Conservation (phyloP, 1,284 basidiomycete species). For the Ganoderma sinense region DNA sequence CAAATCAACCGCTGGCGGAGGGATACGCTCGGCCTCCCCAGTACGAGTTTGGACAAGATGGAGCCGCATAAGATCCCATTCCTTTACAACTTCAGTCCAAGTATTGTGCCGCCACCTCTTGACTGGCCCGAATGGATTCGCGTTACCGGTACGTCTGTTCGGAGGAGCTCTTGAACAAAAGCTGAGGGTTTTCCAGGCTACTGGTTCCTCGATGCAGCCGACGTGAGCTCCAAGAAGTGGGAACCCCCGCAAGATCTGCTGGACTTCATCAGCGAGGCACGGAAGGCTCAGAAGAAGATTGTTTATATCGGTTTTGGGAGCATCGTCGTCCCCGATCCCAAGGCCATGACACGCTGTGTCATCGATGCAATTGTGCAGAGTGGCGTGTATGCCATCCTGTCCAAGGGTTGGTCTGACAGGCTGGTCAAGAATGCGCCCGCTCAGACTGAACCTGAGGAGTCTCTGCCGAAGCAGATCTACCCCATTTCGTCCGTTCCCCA, state of each 20-base stretch:
- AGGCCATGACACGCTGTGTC: slow-evolving; percentile 89
- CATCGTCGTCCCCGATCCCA: slow-evolving; percentile 95
- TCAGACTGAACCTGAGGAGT: slow-evolving; percentile 66
- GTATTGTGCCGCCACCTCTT: slow-evolving; percentile 87
- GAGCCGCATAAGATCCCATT: slow-evolving; percentile 97
- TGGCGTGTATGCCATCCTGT: slow-evolving; percentile 90
- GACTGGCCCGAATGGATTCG: slow-evolving; percentile 99
- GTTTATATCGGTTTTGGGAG: slow-evolving; percentile 99
- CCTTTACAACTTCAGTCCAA: slow-evolving; percentile 96
- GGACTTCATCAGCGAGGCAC: slow-evolving; percentile 84
- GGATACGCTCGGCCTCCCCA: slow-evolving; percentile 76
- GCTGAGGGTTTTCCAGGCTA: slow-evolving; percentile 64
- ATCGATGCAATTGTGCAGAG: slow-evolving; percentile 87
- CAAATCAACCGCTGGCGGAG: slow-evolving; percentile 96
- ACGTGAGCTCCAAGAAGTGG: slow-evolving; percentile 90
- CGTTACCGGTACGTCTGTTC: slow-evolving; percentile 72
- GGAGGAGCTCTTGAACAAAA: too few relatives aligned
- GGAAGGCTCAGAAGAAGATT: slow-evolving; percentile 81
- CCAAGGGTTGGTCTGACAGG: slow-evolving; percentile 98
- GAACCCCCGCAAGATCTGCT: slow-evolving; percentile 82
- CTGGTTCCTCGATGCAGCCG: slow-evolving; percentile 94
- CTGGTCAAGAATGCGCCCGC: slow-evolving; percentile 70
- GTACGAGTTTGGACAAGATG: slow-evolving; percentile 92
- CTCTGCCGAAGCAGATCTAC: slow-evolving; percentile 82
- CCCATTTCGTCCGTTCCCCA: slow-evolving; percentile 91